phyloP scores from a whole-genome alignment of 2,329 filamentous ascomycete genomes.

The Ophiostoma novo-ulmi region DNA sequence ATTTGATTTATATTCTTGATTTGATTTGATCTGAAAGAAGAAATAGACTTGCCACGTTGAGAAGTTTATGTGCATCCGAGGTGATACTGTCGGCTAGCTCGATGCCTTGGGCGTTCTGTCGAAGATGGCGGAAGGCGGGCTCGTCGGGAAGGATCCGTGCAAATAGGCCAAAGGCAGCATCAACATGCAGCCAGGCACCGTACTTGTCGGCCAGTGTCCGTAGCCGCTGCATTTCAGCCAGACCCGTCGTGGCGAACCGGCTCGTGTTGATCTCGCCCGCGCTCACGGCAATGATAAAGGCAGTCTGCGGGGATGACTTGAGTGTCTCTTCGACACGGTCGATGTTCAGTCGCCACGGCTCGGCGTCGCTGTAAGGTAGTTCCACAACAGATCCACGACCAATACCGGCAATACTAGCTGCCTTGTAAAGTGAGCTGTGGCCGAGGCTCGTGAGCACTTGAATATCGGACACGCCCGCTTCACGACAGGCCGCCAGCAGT shows the following conservation, averaged over 20 bases:
- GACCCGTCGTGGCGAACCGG: conserved; percentile 60
- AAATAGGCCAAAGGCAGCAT: conserved; percentile 80
- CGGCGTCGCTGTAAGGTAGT: conserved; percentile 45
- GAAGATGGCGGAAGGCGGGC: conserved; percentile 52
- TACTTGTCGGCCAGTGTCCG: conserved; percentile 67
- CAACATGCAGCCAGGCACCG: conserved; percentile 81
- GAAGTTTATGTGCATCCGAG: conserved; percentile 81
- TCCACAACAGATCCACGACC: conserved; percentile 64
- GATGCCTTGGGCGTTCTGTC: conserved; percentile 54
- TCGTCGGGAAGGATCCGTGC: conserved; percentile 57
- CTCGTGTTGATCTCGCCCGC: conserved; percentile 90
- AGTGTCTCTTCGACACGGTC: conserved; percentile 58
- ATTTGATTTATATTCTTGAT: background rate
- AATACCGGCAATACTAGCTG: conserved; percentile 74
- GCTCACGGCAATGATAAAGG: conserved; percentile 72
- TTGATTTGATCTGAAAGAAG: no score
- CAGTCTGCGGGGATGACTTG: conserved; percentile 36
- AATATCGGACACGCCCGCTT: conserved; percentile 60
- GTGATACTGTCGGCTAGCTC: conserved; percentile 84
- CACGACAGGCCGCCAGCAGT: conserved; percentile 59
- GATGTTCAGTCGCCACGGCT: conserved; percentile 68
- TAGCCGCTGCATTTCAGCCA: conserved; percentile 56
- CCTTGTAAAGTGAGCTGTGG: conserved; percentile 80
- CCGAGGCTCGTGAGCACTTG: conserved; percentile 75
- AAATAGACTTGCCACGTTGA: conserved; percentile 62